These are phyloP conservation scores for Halenospora varia DNA, from an alignment of 495 filamentous ascomycete genomes.

Conservation along the genomic window DNA sequence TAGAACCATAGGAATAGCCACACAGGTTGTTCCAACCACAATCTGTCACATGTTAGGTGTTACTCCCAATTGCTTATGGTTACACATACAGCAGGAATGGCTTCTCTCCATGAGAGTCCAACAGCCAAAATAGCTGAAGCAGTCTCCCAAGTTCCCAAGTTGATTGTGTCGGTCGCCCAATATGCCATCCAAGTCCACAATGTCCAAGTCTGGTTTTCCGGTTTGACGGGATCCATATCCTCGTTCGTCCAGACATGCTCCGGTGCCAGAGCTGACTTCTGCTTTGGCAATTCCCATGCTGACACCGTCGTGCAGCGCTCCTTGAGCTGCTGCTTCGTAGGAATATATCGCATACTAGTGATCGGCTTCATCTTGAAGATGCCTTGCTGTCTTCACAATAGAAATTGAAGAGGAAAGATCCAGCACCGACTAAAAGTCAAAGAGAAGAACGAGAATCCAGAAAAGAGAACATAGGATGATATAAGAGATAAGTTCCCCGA, in stretches of 20 bases:
- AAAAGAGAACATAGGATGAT: no score
- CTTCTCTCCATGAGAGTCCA: conserved; percentile 58
- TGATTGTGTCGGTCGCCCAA: conserved; percentile 63
- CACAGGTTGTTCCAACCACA: conserved; percentile 56
- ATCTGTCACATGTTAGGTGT: conserved; percentile 22
- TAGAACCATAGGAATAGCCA: conserved; percentile 61
- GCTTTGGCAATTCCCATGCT: conserved; percentile 46
- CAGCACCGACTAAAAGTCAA: no score
- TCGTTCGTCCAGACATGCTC: conserved; percentile 45
- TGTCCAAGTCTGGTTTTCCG: conserved; percentile 46
- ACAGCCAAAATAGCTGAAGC: conserved; percentile 57
- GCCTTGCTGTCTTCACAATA: no score
- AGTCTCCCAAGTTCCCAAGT: conserved; percentile 58
- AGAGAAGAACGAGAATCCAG: no score
- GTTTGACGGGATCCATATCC: conserved; percentile 41
- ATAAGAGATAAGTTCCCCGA: neutral
- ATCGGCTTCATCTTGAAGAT: neutral
- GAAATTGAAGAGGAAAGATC: no score
- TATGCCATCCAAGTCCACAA: conserved; percentile 48
- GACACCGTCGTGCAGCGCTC: conserved; percentile 35
- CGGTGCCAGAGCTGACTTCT: conserved; percentile 42
- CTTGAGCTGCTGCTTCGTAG: conserved; percentile 25
- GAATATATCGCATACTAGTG: conserved; percentile 22
- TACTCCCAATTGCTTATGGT: neutral
- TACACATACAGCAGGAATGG: conserved; percentile 43